Evolutionary conservation across 805 yeast genomes (phyloP).

Genomic region (Metschnikowia continentalis): DNA sequence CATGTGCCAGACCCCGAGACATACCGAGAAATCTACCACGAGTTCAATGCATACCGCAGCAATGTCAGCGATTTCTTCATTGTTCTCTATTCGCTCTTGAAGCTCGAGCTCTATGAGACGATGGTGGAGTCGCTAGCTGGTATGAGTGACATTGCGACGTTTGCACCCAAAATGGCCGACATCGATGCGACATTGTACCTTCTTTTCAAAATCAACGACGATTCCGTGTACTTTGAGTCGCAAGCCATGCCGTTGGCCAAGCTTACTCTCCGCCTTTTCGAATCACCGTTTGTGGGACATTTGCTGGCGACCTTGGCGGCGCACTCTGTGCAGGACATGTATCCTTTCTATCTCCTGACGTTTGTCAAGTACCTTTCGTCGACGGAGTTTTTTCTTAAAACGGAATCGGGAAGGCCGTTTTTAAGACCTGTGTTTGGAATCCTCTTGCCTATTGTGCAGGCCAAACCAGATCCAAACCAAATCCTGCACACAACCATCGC

Average conservation of each 20-base stretch:
- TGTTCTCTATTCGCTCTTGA: constrained; percentile 61
- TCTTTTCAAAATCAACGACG: constrained; percentile 52
- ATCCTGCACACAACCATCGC: constrained; percentile 22
- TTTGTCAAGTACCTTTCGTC: constrained; percentile 42
- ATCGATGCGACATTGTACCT: constrained; percentile 63
- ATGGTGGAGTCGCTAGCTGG: constrained; percentile 21
- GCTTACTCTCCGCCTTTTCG: constrained; percentile 23
- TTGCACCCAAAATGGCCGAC: neutral
- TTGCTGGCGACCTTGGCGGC: constrained; percentile 13
- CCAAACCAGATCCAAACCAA: constrained; percentile 8
- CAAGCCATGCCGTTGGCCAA: constrained; percentile 24
- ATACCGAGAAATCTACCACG: constrained; percentile 38
- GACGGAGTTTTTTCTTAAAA: constrained; percentile 55
- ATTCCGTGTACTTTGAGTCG: constrained; percentile 38
- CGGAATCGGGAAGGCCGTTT: constrained; percentile 39
- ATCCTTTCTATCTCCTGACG: constrained; percentile 19
- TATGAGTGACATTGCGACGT: neutral
- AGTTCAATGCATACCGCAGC: constrained; percentile 63
- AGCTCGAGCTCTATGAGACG: constrained; percentile 44
- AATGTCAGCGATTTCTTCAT: constrained; percentile 80
- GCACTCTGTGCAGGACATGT: constrained; percentile 4
- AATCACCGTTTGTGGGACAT: constrained; percentile 19
- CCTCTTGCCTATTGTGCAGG: constrained; percentile 41
- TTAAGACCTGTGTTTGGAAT: constrained; percentile 53
- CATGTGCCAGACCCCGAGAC: constrained; percentile 39